Evolutionary conservation across 192 early-diverging fungal species (phyloP), one percentile per base, ranked within the genome.

Genomic region (Chytriomyces sp.): DNA sequence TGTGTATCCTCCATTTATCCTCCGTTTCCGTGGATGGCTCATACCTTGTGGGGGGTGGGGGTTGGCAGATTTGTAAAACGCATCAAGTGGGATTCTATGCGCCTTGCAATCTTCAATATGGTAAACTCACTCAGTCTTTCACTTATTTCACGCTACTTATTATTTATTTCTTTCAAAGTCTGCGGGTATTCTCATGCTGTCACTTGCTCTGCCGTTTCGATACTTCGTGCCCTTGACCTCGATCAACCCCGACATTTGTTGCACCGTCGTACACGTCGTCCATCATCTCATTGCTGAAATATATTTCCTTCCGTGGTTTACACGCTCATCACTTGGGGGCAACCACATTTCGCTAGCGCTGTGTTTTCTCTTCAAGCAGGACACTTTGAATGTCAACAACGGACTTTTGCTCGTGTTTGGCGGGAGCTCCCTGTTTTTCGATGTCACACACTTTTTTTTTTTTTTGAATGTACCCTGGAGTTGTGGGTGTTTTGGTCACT

Each of bases 221-320:
- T 59, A 73, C 39, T 12, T 26, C 17, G 59, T 44, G 12, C 54
- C 67, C 26, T 81, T 71, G 57, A 77, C 77, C 5, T 78, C 75
- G 54, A 81, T 81, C 76, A 77, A 81, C 67, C 75, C 75, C 19
- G 70, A 57, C 3, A 33, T n/a, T 74, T 33, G 34, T 76, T 22
- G 59, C 65, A 49, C 80, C 76, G 14, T 53, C 73, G 2, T 56
- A 66, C 26, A 40, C 52, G 22, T 26, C 75, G 4, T 61, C 63
- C 6, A 53, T 76, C 31, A 78, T 81, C 49, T 68, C 64, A 25
- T 81, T 81, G 61, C 74, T 81, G 53, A 81, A 81, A 49, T 66
- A 78, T 33, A 73, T 72, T 77, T 5, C 80, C 80, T 22, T 44
- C 52, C 4, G 58, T 81, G 12, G 73, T 75, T 12, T 81, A 81